phyloP scores from a whole-genome alignment of 73 alveolate species.

The Diophrys sp. region DNA sequence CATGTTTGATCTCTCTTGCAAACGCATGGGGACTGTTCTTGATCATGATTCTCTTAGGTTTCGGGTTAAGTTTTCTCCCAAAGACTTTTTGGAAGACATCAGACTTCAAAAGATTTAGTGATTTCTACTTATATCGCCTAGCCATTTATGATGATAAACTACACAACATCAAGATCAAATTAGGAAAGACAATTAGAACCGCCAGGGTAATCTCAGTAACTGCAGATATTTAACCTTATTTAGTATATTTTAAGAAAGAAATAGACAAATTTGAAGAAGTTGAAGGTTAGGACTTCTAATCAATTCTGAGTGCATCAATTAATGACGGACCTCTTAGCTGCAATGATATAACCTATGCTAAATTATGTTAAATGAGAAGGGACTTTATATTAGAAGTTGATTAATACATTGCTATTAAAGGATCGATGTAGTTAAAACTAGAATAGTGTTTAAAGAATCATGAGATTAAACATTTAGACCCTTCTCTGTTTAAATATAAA shows the following conservation, averaged over 20 bases:
- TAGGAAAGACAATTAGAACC: not conserved
- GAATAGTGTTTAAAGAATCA: not conserved
- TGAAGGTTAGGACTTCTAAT: not conserved
- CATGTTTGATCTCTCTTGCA: not conserved
- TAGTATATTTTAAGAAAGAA: not conserved
- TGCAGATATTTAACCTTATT: not conserved
- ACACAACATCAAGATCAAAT: not conserved
- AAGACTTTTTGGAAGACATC: not conserved
- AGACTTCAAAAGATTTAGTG: not conserved
- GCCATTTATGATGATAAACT: not conserved
- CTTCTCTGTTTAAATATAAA: conserved; percentile 10
- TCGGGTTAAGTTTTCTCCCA: conserved; percentile 41
- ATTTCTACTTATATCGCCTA: not conserved
- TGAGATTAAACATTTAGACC: conserved; percentile 13
- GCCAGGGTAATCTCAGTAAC: not conserved
- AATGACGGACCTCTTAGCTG: not conserved
- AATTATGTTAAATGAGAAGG: not conserved
- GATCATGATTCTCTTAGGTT: conserved; percentile 52
- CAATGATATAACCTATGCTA: not conserved
- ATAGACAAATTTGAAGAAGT: not conserved
- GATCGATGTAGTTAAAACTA: not conserved
- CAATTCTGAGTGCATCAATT: not conserved
- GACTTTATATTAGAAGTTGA: not conserved
- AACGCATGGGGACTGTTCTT: conserved; percentile 59
- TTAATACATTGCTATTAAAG: not conserved